phyloP scores from a whole-genome alignment of 2,329 filamentous ascomycete species.

The Fusarium floridanum region DNA sequence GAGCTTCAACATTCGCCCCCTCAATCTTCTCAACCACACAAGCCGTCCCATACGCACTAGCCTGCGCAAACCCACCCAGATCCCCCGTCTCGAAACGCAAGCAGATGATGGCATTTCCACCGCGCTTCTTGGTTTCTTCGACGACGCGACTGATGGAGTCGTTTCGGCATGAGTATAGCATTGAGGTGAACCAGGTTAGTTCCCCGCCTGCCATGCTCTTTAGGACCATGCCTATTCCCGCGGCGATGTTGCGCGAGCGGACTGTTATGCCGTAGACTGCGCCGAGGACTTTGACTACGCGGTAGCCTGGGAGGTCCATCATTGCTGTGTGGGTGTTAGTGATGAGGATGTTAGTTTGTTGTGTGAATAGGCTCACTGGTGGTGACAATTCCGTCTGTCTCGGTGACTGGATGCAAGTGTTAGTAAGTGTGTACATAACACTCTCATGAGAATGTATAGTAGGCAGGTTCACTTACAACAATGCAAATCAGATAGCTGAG shows the following conservation, averaged over 20 bases:
- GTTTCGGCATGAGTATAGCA: constrained; percentile 71
- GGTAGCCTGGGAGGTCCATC: constrained; percentile 73
- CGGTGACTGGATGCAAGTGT: constrained; percentile 56
- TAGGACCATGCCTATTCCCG: constrained; percentile 66
- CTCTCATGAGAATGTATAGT: too few relatives aligned
- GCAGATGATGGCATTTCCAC: constrained; percentile 71
- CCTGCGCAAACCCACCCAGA: constrained; percentile 68
- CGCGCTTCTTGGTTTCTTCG: constrained; percentile 67
- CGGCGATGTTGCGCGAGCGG: constrained; percentile 69
- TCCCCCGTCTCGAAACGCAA: constrained; percentile 70
- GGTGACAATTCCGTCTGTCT: constrained; percentile 72
- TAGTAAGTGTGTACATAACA: too few relatives aligned
- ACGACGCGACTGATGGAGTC: constrained; percentile 69
- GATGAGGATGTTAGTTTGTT: not conserved
- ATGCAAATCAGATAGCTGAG: constrained; percentile 62
- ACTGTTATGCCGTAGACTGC: constrained; percentile 70
- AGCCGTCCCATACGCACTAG: constrained; percentile 72
- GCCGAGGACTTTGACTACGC: constrained; percentile 68
- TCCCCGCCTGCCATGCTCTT: constrained; percentile 71
- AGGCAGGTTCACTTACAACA: constrained; percentile 58
- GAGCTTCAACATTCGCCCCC: constrained; percentile 41
- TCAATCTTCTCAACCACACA: constrained; percentile 69
- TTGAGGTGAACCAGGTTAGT: constrained; percentile 68
- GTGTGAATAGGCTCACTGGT: constrained; percentile 55
- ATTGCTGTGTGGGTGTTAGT: constrained; percentile 56